Base-by-base conservation (phyloP, 257 asterid genomes). In the Solanum clarkiae region DNA sequence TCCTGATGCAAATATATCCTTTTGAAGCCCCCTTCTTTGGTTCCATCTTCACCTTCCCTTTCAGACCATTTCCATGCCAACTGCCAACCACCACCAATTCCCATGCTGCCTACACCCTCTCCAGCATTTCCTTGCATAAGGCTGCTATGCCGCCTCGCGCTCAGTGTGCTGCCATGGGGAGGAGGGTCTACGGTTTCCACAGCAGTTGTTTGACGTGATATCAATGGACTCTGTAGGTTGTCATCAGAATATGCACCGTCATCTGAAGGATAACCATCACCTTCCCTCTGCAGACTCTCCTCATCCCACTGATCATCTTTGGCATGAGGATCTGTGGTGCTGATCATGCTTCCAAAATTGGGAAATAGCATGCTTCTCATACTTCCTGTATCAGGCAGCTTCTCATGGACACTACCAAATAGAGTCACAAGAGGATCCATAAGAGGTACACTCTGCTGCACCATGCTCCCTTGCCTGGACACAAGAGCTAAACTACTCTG, bases 61-160 rank as follows among this genome's bases (percentile, higher is more conserved):
- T 93, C 98, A 1, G 91, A 62, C 93, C 94, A 94, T 88, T 93
- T 91, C 97, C 97, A 94, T 5, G 98, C 98, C 74, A 94, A 65
- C 65, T 94, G 97, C 98, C 94, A 94, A 84, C 98, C 97, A 45
- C 98, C 98, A 7, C 97, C 98, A 18, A 93, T 93, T 10, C 97
- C 97, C 93, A 80, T 88, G 87, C 94, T 87, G 49, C 91, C 87
- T 8, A 55, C 91, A 0, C 89, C 89, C 24, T 91, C 95, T 65
- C 91, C 94, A 0, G 85, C 88, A 32, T 74, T 84, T 15, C 91
- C 93, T 22, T 90, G 90, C 86, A 87, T 57, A 54, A 94, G 93
- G 57, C 92, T 92, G 86, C 94, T 88, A 60, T 89, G 89, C 26
- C 89, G 89, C 62, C 95, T 90, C 92, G 92, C 88, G 56, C 86